A percentile compares a stretch with the other conserved stretches of the same genome.
phyloP scores from a whole-genome alignment of 129 eudicot genomes.

The Flaveria ramosissima region DNA sequence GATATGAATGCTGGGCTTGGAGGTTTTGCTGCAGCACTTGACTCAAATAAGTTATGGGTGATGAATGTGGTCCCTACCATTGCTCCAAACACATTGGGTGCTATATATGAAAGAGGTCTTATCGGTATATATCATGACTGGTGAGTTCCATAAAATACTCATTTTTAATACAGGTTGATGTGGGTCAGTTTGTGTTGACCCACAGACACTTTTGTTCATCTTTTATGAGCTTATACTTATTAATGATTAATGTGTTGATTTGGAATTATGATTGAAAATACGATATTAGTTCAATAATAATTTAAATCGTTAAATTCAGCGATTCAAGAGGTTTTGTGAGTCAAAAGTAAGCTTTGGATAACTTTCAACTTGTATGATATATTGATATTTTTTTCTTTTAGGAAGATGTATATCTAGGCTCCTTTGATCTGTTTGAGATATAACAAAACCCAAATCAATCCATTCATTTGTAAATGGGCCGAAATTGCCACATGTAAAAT shows the following conservation, averaged over 20 bases:
- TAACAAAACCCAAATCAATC: background rate
- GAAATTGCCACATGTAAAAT: background rate
- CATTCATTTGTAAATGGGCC: background rate
- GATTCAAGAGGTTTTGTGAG: background rate
- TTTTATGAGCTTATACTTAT: background rate
- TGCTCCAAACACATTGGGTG: constrained; percentile 79
- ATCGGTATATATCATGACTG: constrained; percentile 96
- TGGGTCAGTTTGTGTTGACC: constrained; percentile 3
- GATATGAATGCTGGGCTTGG: constrained; percentile 96
- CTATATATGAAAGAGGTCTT: constrained; percentile 83
- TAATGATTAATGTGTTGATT: background rate
- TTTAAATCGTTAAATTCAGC: background rate
- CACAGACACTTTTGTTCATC: background rate
- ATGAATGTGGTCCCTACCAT: constrained; percentile 94
- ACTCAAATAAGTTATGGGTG: constrained; percentile 81
- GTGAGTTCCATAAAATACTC: constrained; percentile 39
- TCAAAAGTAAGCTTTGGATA: background rate
- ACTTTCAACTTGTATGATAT: background rate
- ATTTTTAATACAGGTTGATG: background rate
- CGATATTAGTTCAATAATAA: background rate
- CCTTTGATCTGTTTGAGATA: background rate
- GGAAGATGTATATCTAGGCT: background rate
- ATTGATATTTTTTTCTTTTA: background rate
- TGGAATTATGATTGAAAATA: background rate
- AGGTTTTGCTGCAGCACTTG: constrained; percentile 84